Conservation (phyloP, 805 yeast species). For the Maudiozyma barnettii region DNA sequence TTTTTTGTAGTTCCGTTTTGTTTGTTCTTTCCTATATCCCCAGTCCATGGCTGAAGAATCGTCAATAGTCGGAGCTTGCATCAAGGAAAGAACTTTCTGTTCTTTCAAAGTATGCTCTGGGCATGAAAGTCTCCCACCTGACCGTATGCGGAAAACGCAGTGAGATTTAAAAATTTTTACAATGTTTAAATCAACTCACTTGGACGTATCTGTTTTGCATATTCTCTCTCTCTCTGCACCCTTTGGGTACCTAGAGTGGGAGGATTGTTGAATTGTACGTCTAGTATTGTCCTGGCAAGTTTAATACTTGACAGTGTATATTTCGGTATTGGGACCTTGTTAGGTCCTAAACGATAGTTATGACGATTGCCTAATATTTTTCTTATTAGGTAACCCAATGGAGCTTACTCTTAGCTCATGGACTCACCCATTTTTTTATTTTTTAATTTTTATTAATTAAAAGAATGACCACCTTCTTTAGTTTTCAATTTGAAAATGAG, state of each 20-base stretch:
- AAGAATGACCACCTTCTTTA: too few species aligned
- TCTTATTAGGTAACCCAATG: constrained; percentile 54
- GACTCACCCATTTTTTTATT: constrained; percentile 31
- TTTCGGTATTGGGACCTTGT: constrained; percentile 53
- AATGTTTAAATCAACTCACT: constrained; percentile 32
- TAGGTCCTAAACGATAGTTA: constrained; percentile 61
- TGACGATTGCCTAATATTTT: constrained; percentile 46
- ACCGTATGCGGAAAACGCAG: constrained; percentile 51
- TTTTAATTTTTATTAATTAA: not conserved
- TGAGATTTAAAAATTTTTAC: constrained; percentile 33
- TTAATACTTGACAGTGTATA: constrained; percentile 11
- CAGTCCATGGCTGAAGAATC: constrained; percentile 68
- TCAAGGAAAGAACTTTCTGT: constrained; percentile 31
- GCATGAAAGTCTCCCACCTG: constrained; percentile 79
- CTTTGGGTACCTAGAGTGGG: not conserved
- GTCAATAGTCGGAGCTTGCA: constrained; percentile 61
- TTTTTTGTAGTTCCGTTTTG: too few species aligned
- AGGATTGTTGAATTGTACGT: too few species aligned
- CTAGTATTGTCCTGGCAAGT: too few species aligned
- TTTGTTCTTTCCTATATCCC: constrained; percentile 4
- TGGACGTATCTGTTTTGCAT: constrained; percentile 3
- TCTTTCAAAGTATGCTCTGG: constrained; percentile 46
- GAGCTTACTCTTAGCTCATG: constrained; percentile 74
- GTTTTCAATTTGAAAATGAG: not conserved
- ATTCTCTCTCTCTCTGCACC: not conserved